Conservation (phyloP, 305 asterid species). For the Solanum hybrid region DNA sequence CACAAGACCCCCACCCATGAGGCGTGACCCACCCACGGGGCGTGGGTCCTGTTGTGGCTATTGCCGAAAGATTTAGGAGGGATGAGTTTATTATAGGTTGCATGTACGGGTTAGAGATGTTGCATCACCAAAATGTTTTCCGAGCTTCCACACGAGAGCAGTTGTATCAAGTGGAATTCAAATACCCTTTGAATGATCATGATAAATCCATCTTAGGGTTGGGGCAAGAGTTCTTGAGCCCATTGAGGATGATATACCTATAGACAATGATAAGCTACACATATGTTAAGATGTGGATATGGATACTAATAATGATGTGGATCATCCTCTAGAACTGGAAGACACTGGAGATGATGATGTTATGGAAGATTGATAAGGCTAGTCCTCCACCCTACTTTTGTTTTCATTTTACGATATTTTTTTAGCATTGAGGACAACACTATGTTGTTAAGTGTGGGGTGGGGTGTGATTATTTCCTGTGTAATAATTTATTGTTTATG, state of each 20-base stretch:
- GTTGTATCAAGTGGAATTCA: too few relatives aligned
- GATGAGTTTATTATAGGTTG: not conserved
- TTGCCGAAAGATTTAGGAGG: not conserved
- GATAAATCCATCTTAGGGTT: not conserved
- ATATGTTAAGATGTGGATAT: not conserved
- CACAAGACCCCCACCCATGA: not conserved
- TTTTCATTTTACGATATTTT: too few relatives aligned
- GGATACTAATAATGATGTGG: not conserved
- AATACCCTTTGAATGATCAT: not conserved
- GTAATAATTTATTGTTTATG: not conserved
- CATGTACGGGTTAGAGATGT: not conserved
- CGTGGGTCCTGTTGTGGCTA: too few relatives aligned
- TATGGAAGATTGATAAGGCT: not conserved
- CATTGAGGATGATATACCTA: not conserved
- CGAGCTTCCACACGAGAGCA: not conserved
- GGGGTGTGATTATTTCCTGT: not conserved
- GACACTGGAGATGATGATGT: not conserved
- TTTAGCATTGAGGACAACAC: not conserved
- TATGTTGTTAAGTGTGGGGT: not conserved
- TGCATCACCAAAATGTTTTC: too few relatives aligned
- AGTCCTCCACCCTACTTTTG: not conserved
- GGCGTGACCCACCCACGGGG: not conserved
- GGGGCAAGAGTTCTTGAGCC: not conserved
- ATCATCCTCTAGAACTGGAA: too few relatives aligned
- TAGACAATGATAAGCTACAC: not conserved